Base-by-base conservation (phyloP, 192 early-diverging fungal species). In the Pilobolus umbonatus region DNA sequence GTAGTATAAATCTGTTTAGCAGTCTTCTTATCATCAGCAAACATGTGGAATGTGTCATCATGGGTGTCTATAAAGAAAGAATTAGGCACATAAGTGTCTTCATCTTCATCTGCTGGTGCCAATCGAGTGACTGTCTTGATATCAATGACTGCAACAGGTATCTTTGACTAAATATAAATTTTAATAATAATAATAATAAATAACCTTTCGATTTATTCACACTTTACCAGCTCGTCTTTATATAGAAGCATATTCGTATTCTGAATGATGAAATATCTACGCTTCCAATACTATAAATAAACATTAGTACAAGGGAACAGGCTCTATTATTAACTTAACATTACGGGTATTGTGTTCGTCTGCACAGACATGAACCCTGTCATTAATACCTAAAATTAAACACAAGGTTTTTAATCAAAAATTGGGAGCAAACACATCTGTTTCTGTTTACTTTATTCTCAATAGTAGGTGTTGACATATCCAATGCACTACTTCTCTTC, bases 251-350 rank as follows among this genome's bases (percentile, higher is more conserved):
- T 35, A 21, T 53, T 69, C 36, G 72, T 69, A 21, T 74, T 76
- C n/a, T 72, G 69, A 61, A 84, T 75, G 30, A 71, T 61, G 62
- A 82, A 84, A 60, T 71, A 84, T 8, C 82, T 76, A 36, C 82
- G 73, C 46, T 74, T 78, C 82, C 80, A 84, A 52, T 80, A 76
- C 64, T 79, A 64, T 31, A 57, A 67, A 35, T 36, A 48, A 25
- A 46, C 3, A 40, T 19, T 15, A 21, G 3, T n/a, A 19, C 26
- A 21, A 44, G 5, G n/a, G 29, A 11, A n/a, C 35, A 10, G 28
- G 30, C 17, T 39, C 28, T 11, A 28, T 30, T 14, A 8, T 53
- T 61, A 19, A 43, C 19, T 17, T 9, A 22, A 17, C 39, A 46
- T 60, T 69, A 69, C 67, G 17, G 67, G 67, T 15, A 56, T 62